Evolutionary conservation across 441 rosid genomes (phyloP).

Genomic region (Populus hybrid): DNA sequence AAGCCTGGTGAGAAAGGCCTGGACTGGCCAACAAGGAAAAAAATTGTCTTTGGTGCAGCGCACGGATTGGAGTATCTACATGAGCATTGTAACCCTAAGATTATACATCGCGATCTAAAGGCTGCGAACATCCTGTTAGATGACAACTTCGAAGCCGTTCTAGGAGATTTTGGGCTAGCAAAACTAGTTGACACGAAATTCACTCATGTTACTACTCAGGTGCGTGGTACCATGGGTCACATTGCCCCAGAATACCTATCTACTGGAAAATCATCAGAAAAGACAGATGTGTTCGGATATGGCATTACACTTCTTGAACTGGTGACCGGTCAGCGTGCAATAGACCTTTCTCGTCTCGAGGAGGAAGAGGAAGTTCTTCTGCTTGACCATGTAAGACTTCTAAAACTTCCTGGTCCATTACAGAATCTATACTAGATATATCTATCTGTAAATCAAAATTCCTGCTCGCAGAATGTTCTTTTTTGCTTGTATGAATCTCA

Average conservation of each 20-base stretch:
- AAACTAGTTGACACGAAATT: constrained; percentile 38
- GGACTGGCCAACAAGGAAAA: constrained; percentile 52
- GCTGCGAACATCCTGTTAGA: constrained; percentile 60
- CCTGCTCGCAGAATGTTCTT: constrained; percentile 46
- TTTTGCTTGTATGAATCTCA: neutral
- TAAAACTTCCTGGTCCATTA: neutral
- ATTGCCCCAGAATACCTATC: constrained; percentile 33
- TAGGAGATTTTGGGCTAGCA: constrained; percentile 57
- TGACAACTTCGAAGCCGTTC: constrained; percentile 51
- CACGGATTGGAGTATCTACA: constrained; percentile 56
- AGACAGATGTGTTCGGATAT: constrained; percentile 58
- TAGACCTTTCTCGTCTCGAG: constrained; percentile 55
- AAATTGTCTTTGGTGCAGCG: constrained; percentile 49
- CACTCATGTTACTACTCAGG: constrained; percentile 57
- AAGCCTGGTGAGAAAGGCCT: constrained; percentile 48
- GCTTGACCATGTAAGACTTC: constrained; percentile 51
- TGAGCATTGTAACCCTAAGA: constrained; percentile 51
- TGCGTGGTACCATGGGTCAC: constrained; percentile 48
- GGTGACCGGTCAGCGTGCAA: constrained; percentile 54
- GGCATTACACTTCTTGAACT: constrained; percentile 60
- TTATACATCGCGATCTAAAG: constrained; percentile 58
- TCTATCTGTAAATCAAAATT: neutral
- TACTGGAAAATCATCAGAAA: constrained; percentile 59
- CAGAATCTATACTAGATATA: neutral
- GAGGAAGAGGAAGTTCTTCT: constrained; percentile 63